Evolutionary conservation across 106 monocot species (phyloP), one percentile per base, ranked within the genome.

Genomic region (Xerophyta viscosa): DNA sequence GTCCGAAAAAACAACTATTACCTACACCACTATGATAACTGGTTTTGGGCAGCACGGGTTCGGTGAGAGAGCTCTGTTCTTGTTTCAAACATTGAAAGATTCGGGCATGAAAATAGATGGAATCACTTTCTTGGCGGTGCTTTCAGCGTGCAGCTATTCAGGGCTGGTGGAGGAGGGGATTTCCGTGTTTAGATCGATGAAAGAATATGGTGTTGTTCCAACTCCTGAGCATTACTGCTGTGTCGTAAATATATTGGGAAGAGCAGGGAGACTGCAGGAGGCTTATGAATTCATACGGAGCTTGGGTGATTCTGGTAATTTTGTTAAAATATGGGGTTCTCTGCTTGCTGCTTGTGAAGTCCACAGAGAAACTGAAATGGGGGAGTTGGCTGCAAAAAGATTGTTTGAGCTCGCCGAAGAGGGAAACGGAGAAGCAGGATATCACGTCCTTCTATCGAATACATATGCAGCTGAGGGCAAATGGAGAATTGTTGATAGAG

Each of bases 91-190:
- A 18, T 90, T 98, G 90, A 71, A 68, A 50, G 45, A 56, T 8
- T 52, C 51, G 4, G 79, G 77, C n/a, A 24, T 68, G n/a, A 63
- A 53, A 19, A 89, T 90, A 8, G 98, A 98, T 65, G 73, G 63
- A 1, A 50, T 85, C 19, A 80, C 98, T 33, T 77, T 98, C 20
- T 69, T 98, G 27, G 82, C 86, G 0, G 65, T 80, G 12, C 67
- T 98, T 50, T 73, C 98, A 24, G 90, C 86, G 20, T 98, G 98
- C 52, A 76, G 82, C 50, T 79, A 86, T 64, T 65, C 79, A 10
- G 98, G 90, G 17, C 33, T 98, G 57, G 72, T 98, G 0, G 86
- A 98, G 2, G 74, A 86, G 31, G 98, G 98, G 20, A 70, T 98
- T 50, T 67, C 65, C 17, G 31, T 90, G 18, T 98, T 74, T 26